These are phyloP conservation scores for Candida xyloterini DNA, from an alignment of 805 yeast species.

Conservation along the genomic window DNA sequence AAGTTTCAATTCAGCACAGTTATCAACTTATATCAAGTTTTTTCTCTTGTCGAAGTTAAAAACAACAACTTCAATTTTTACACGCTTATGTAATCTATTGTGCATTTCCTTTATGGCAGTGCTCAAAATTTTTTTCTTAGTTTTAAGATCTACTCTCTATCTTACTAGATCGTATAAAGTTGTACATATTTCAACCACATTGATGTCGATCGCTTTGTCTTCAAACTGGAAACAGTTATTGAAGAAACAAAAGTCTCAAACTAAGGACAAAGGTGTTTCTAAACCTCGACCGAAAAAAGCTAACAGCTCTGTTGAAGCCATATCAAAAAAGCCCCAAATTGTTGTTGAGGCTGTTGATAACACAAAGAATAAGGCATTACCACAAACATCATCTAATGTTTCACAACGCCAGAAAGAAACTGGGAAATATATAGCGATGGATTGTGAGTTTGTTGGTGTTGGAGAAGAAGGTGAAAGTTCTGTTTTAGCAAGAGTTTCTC, in stretches of 20 bases:
- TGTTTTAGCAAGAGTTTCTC: conserved; percentile 80
- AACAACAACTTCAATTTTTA: background rate
- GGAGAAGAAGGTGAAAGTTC: conserved; percentile 70
- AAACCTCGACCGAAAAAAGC: conserved; percentile 4
- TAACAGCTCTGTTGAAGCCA: background rate
- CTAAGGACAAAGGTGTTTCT: background rate
- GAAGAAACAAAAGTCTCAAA: conserved; percentile 10
- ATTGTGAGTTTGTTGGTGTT: conserved; percentile 93
- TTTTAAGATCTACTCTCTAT: background rate
- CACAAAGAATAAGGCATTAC: background rate
- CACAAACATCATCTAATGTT: background rate
- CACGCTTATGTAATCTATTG: background rate
- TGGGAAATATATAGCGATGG: conserved; percentile 79
- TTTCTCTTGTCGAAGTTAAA: conserved; percentile 4
- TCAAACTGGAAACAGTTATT: conserved; percentile 25
- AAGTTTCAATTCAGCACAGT: background rate
- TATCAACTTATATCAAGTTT: conserved; percentile 1
- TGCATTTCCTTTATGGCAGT: conserved; percentile 3
- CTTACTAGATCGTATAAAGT: no score
- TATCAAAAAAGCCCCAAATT: background rate
- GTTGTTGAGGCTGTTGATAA: background rate
- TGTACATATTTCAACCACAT: no score
- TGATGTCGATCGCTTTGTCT: conserved; percentile 14
- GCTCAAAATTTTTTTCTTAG: conserved; percentile 2
- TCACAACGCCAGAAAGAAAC: conserved; percentile 35